Evolutionary conservation across 1,139 yeast genomes (phyloP), one percentile per base, ranked within the genome.

Genomic region (Kurtzmaniella quercitrusa): DNA sequence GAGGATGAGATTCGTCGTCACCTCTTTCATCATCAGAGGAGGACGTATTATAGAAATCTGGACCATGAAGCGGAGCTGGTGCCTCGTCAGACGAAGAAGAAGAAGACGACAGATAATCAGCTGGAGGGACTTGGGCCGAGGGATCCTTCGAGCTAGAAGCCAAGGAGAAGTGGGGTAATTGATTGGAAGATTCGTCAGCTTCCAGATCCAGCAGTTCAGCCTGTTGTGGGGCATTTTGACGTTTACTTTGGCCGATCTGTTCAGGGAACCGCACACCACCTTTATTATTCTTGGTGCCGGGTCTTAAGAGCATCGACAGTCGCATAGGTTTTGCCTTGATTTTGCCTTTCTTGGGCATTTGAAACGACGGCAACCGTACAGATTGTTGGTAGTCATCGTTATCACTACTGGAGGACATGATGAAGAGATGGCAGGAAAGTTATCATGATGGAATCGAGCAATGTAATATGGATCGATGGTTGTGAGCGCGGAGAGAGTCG

Each of bases 131-230:
- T 14, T 31, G 11, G 14, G 11, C 18, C 6, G 16, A 17, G 16
- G 18, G n/a, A n/a, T n/a, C 16, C 5, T 5, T 31, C 7, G 36
- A 31, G 18, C 11, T 31, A 4, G 36, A 14, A 14, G 36, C 36
- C 36, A 31, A 14, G 18, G 36, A 31, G 36, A 31, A 31, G 16
- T 14, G 18, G 4, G 36, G 36, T 31, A 31, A 31, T 14, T n/a
- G 18, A 14, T 15, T 50, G 3, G 44, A 43, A 10, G 44, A 46
- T 12, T 43, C 46, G 7, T 39, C 42, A 2, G 37, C 42, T 3
- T 44, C 46, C 29, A 39, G 41, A 25, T 44, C 45, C 34, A 41
- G 43, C 9, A 41, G 43, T 16, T 17, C 25, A 7, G 25, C 16
- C 6, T 19, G 7, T 10, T 36, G 15, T 16, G 10, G 18, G 16